Evolutionary conservation across 2,329 filamentous ascomycete species (phyloP).

Genomic region (Paecilomyces dactylethromorphus): DNA sequence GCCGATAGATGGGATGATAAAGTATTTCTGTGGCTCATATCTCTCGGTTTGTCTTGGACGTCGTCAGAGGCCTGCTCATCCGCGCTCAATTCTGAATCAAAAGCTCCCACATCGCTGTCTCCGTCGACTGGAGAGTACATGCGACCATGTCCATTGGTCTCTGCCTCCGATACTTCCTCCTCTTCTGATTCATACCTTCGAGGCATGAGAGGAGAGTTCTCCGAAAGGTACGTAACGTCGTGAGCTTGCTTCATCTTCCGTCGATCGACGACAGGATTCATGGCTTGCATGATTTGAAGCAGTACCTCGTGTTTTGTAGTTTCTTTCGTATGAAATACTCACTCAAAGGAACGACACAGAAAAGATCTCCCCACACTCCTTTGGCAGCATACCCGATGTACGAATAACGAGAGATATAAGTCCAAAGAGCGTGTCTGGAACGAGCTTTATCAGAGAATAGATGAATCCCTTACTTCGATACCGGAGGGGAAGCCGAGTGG

Average conservation of each 20-base stretch:
- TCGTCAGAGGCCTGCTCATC: conserved; percentile 20
- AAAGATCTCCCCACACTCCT: not conserved
- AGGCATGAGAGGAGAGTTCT: conserved; percentile 14
- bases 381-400: not conserved
- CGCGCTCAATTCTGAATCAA: conserved; percentile 24
- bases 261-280: not conserved
- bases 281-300: not conserved
- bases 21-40: conserved; percentile 8
- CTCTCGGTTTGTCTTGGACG: conserved; percentile 15
- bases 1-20: conserved; percentile 9
- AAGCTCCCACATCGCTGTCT: conserved; percentile 12
- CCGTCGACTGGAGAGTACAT: conserved; percentile 25
- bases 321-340: not conserved
- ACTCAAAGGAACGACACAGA: not conserved
- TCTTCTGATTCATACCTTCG: conserved; percentile 32
- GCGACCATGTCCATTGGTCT: conserved; percentile 23
- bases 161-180: conserved; percentile 31
- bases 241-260: conserved; percentile 17
- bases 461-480: not conserved
- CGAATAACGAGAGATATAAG: not conserved
- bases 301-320: not conserved
- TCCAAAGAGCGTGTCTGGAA: not conserved
- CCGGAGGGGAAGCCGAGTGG: not conserved
- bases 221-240: not conserved
- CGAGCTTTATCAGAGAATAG: not conserved